These are phyloP conservation scores for Tetrahymena elliotti DNA, from an alignment of 73 alveolate genomes.

Conservation along the genomic window DNA sequence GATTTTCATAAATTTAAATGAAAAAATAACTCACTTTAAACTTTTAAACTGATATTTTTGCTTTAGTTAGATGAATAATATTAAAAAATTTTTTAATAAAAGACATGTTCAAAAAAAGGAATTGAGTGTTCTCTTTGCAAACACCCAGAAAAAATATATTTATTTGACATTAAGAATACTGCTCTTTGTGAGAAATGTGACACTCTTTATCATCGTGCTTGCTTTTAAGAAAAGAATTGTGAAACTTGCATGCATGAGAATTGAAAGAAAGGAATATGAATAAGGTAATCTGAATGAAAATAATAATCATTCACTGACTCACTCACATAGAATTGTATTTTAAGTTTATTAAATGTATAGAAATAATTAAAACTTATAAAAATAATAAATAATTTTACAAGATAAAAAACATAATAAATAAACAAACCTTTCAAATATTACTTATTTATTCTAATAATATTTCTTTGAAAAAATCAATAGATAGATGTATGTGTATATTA, in stretches of 20 bases:
- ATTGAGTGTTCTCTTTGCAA: conserved; percentile 11
- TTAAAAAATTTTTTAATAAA: neutral
- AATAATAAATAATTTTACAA: neutral
- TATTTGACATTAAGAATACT: conserved; percentile 36
- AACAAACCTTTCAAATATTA: no score
- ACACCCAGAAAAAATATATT: neutral
- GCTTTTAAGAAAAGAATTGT: conserved; percentile 15
- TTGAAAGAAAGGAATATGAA: neutral
- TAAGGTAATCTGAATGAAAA: neutral
- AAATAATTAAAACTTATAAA: no score
- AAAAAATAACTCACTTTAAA: no score
- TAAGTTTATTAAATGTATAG: neutral
- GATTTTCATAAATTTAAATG: no score
- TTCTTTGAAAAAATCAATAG: neutral
- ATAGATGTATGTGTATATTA: no score
- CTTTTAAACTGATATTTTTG: no score
- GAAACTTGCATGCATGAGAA: conserved; percentile 13
- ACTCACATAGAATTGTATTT: no score
- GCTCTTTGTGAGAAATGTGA: conserved; percentile 22
- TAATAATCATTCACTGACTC: no score
- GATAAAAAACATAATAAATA: neutral
- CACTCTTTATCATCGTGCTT: conserved; percentile 19
- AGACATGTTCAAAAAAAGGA: conserved; percentile 33
- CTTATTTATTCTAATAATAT: no score
- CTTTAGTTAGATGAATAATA: no score